A percentile compares a stretch with the other conserved stretches of the same genome.
Evolutionary conservation across 2,329 filamentous ascomycete species (phyloP).

Genomic region (Metarhizium sp.): DNA sequence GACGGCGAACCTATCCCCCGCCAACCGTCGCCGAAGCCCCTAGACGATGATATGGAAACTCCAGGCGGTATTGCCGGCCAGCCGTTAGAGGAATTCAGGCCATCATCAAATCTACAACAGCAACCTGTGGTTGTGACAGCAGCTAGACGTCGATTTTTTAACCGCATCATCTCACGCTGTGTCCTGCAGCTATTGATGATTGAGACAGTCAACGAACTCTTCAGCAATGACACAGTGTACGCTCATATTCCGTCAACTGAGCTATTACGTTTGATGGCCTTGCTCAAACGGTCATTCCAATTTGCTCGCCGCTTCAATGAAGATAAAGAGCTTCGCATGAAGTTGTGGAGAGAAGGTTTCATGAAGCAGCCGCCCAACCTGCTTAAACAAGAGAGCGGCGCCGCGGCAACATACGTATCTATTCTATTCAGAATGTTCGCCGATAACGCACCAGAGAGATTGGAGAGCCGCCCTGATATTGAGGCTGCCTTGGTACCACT

Average conservation of each 20-base stretch:
- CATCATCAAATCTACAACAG: slow-evolving; percentile 66
- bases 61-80: slow-evolving; percentile 24
- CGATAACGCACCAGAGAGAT: slow-evolving; percentile 74
- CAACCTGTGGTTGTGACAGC: slow-evolving; percentile 89
- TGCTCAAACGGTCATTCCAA: slow-evolving; percentile 91
- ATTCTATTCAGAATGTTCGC: slow-evolving; percentile 98
- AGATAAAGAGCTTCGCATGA: slow-evolving; percentile 89
- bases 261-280: slow-evolving; percentile 81
- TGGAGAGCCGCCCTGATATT: slow-evolving; percentile 69
- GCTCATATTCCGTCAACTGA: slow-evolving; percentile 83
- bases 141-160: slow-evolving; percentile 90
- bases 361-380: slow-evolving; percentile 99
- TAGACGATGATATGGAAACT: slow-evolving; percentile 25
- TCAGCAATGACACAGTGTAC: slow-evolving; percentile 95
- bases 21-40: slow-evolving; percentile 17
- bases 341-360: slow-evolving; percentile 93
- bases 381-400: slow-evolving; percentile 90
- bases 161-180: slow-evolving; percentile 97
- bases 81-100: slow-evolving; percentile 78
- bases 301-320: slow-evolving; percentile 98
- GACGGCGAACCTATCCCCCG: slow-evolving; percentile 24
- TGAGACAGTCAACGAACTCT: slow-evolving; percentile 96
- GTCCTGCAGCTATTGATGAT: slow-evolving; percentile 98
- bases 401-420: slow-evolving; percentile 86
- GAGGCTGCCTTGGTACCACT: slow-evolving; percentile 89